These are phyloP conservation scores for Chlamydomonas eustigma DNA, from an alignment of 139 green algal genomes.

Conservation along the genomic window DNA sequence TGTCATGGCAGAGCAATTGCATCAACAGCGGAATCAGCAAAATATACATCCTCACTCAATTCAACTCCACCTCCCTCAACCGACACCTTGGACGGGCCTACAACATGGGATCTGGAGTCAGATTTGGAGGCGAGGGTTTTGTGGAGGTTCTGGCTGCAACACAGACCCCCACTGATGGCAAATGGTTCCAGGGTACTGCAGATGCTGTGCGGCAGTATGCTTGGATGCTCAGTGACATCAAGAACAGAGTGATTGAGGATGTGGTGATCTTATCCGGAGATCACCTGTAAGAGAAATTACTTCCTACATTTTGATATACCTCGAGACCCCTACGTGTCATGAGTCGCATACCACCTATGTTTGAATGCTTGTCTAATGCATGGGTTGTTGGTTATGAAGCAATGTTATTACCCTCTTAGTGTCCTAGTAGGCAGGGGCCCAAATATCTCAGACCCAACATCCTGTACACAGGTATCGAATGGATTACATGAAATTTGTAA, in stretches of 20 bases:
- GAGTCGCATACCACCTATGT: no score
- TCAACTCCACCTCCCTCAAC: slow-evolving; percentile 98
- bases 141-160: slow-evolving; percentile 92
- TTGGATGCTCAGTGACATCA: slow-evolving; percentile 92
- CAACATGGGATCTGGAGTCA: slow-evolving; percentile 87
- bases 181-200: slow-evolving; percentile 90
- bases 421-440: no score
- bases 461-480: slow-evolving; percentile 97
- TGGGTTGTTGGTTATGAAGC: no score
- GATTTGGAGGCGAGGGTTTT: slow-evolving; percentile 85
- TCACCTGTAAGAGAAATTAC: background rate
- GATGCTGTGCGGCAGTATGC: slow-evolving; percentile 96
- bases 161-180: slow-evolving; percentile 27
- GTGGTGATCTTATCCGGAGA: slow-evolving; percentile 89
- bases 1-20: slow-evolving; percentile 79
- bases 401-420: no score
- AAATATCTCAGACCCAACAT: no score
- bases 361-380: no score
- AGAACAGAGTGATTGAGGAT: slow-evolving; percentile 90
- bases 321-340: no score
- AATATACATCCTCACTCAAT: slow-evolving; percentile 52
- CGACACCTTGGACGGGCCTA: slow-evolving; percentile 93
- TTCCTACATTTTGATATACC: no score
- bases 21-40: slow-evolving; percentile 98
- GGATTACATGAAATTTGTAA: slow-evolving; percentile 99